Evolutionary conservation across 192 early-diverging fungal species (phyloP).

Genomic region (Backusella psychrophila): DNA sequence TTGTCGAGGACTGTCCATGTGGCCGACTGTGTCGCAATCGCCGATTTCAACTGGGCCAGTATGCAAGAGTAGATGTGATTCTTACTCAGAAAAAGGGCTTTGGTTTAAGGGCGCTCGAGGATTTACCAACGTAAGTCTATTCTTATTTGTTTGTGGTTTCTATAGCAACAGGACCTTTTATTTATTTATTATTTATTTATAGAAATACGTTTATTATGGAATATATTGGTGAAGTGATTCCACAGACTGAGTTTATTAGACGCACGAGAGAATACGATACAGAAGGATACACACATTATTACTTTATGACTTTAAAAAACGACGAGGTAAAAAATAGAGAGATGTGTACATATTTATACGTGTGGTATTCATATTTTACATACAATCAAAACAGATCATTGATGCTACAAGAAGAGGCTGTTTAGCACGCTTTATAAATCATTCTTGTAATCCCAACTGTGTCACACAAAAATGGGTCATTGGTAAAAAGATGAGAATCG

Average conservation of each 20-base stretch:
- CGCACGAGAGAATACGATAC: slow-evolving; percentile 78
- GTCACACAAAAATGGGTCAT: slow-evolving; percentile 97
- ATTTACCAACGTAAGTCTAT: slow-evolving; percentile 56
- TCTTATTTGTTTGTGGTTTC: not conserved
- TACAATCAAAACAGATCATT: slow-evolving; percentile 62
- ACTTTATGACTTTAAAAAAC: slow-evolving; percentile 93
- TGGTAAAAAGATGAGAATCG: slow-evolving; percentile 83
- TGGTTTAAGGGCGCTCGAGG: slow-evolving; percentile 73
- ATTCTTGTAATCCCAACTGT: slow-evolving; percentile 95
- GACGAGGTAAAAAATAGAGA: slow-evolving; percentile 58
- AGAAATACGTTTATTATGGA: slow-evolving; percentile 91
- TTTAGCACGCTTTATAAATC: slow-evolving; percentile 95
- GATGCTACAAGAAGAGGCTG: slow-evolving; percentile 93
- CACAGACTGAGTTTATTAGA: slow-evolving; percentile 75
- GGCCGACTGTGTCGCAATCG: slow-evolving; percentile 88
- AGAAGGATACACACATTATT: slow-evolving; percentile 87
- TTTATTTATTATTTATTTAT: not conserved
- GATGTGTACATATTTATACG: no score
- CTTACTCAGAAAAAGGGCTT: slow-evolving; percentile 89
- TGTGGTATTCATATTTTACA: not conserved
- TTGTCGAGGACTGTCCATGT: slow-evolving; percentile 81
- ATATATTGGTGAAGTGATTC: slow-evolving; percentile 94
- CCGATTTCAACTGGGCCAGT: slow-evolving; percentile 84
- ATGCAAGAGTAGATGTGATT: slow-evolving; percentile 84
- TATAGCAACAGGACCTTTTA: not conserved